phyloP scores from a whole-genome alignment of 2,329 filamentous ascomycete species.

The Penicillium sp. region DNA sequence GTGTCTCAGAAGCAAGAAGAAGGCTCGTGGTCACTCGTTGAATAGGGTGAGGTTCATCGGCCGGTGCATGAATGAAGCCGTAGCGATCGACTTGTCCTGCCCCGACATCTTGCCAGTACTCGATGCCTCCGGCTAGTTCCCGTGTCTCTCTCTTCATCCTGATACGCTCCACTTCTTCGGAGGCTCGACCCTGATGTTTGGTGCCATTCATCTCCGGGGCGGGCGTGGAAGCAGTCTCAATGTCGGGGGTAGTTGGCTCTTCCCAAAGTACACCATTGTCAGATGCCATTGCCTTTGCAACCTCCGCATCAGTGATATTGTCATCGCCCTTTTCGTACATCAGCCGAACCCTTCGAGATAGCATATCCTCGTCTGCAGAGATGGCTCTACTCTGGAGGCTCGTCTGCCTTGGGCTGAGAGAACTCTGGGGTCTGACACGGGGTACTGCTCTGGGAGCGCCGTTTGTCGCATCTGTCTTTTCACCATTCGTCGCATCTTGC shows the following conservation, averaged over 20 bases:
- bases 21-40: constrained; percentile 65
- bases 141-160: constrained; percentile 55
- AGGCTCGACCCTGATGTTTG: constrained; percentile 35
- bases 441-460: constrained; percentile 30
- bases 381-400: constrained; percentile 54
- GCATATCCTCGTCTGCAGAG: constrained; percentile 66
- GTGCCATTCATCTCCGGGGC: constrained; percentile 33
- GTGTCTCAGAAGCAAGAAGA: constrained; percentile 59
- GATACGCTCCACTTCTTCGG: constrained; percentile 35
- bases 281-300: constrained; percentile 42
- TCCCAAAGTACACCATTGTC: constrained; percentile 49
- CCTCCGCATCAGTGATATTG: constrained; percentile 50
- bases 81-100: constrained; percentile 66
- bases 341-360: constrained; percentile 64
- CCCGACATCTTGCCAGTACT: constrained; percentile 66
- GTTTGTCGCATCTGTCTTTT: constrained; percentile 20
- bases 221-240: constrained; percentile 34
- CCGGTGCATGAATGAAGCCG: constrained; percentile 60
- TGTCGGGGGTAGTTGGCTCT: constrained; percentile 36
- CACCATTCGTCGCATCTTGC: constrained; percentile 2
- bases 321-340: constrained; percentile 68
- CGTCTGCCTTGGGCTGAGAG: constrained; percentile 43
- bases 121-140: constrained; percentile 65
- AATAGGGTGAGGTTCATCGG: constrained; percentile 47
- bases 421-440: constrained; percentile 39